phyloP scores from a whole-genome alignment of 2,329 filamentous ascomycete genomes.

The Diplodia intermedia region DNA sequence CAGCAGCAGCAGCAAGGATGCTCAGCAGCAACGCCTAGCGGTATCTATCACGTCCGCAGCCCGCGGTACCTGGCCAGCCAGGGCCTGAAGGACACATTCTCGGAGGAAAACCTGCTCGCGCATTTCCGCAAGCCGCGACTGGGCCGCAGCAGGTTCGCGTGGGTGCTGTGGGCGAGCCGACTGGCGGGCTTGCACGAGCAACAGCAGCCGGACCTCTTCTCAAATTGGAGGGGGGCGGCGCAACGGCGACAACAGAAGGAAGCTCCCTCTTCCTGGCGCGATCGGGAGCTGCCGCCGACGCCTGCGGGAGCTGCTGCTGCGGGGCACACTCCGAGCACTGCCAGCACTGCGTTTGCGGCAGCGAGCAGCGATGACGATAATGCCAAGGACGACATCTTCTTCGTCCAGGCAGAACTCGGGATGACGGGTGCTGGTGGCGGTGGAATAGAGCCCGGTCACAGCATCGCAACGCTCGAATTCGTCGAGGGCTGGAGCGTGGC shows the following conservation, averaged over 20 bases:
- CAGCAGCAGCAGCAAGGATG: slow-evolving; percentile 3
- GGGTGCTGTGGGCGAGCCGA: slow-evolving; percentile 49
- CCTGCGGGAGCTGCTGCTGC: background rate
- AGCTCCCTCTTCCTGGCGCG: background rate
- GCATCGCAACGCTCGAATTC: slow-evolving; percentile 45
- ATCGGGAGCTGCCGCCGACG: slow-evolving; percentile 15
- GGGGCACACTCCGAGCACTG: slow-evolving; percentile 8
- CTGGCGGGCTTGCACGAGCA: slow-evolving; percentile 38
- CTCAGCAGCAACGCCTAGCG: slow-evolving; percentile 10
- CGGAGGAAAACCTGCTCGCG: slow-evolving; percentile 46
- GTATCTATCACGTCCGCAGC: slow-evolving; percentile 23
- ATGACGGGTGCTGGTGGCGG: slow-evolving; percentile 12
- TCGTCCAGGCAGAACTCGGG: slow-evolving; percentile 9
- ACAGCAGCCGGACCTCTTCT: background rate
- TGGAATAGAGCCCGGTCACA: slow-evolving; percentile 4
- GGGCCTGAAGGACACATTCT: slow-evolving; percentile 44
- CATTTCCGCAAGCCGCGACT: slow-evolving; percentile 40
- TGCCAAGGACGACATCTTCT: slow-evolving; percentile 3
- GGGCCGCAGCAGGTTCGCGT: slow-evolving; percentile 44
- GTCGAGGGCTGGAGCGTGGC: slow-evolving; percentile 44
- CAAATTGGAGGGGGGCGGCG: background rate
- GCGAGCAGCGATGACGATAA: background rate
- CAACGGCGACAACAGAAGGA: background rate
- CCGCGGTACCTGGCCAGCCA: slow-evolving; percentile 42
- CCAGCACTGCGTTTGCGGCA: slow-evolving; percentile 1